Percentiles rank a stretch among this genome's conserved stretches.
Evolutionary conservation across 1,284 basidiomycete genomes (phyloP).

Genomic region (Ganoderma sinense): DNA sequence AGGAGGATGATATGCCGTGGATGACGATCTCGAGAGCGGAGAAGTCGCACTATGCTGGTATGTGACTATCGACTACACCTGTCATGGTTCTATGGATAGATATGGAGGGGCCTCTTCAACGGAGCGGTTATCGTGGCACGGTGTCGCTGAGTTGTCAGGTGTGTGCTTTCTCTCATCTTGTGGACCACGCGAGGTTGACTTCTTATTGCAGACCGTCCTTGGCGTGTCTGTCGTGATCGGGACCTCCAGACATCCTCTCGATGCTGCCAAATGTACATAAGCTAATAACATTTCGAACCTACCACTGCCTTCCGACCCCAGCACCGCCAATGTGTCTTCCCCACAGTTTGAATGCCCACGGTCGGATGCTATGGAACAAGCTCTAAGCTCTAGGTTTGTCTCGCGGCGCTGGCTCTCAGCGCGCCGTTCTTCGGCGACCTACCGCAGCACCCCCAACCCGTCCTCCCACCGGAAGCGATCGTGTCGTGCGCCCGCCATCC

Average conservation of each 20-base stretch:
- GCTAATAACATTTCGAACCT: not conserved
- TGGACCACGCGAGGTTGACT: not conserved
- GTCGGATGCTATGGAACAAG: not conserved
- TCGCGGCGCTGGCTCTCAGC: not conserved
- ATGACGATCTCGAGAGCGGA: not conserved
- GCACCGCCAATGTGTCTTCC: not conserved
- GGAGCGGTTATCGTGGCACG: not conserved
- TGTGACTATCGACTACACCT: not conserved
- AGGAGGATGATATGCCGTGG: not conserved
- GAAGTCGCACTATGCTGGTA: not conserved
- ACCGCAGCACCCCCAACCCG: not conserved
- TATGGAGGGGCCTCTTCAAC: not conserved
- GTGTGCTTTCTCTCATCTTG: not conserved
- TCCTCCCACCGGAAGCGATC: not conserved
- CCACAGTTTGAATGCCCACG: not conserved
- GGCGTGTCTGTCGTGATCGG: not conserved
- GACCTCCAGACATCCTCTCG: too few relatives aligned
- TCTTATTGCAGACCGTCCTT: not conserved
- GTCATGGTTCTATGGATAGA: not conserved
- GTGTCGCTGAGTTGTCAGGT: not conserved
- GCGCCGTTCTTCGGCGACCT: not conserved
- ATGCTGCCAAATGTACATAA: not conserved
- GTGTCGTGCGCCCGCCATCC: not conserved
- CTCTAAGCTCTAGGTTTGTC: not conserved
- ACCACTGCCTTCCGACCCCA: not conserved